phyloP scores from a whole-genome alignment of 108 stramenopile genomes.

The Fragilaria crotonensis region DNA sequence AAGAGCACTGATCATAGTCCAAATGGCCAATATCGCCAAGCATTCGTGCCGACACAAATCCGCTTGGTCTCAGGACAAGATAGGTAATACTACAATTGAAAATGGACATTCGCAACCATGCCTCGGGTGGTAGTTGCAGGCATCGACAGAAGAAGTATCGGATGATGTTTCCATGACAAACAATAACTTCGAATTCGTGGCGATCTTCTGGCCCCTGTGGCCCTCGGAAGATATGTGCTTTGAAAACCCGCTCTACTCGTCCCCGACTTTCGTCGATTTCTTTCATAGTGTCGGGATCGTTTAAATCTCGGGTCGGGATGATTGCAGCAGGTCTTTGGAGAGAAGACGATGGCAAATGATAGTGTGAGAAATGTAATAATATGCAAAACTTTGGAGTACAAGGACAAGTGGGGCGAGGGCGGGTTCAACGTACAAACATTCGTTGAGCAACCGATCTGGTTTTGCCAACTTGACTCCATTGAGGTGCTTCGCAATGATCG shows the following conservation, averaged over 20 bases:
- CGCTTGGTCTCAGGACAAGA: slow-evolving; percentile 18
- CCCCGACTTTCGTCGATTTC: too few species aligned
- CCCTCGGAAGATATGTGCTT: too few species aligned
- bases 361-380: too few species aligned
- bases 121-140: slow-evolving; percentile 42
- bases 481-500: slow-evolving; percentile 64
- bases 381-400: too few species aligned
- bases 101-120: slow-evolving; percentile 37
- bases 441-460: slow-evolving; percentile 79
- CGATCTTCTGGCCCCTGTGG: too few species aligned
- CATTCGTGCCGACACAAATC: slow-evolving; percentile 21
- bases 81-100: slow-evolving; percentile 36
- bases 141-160: slow-evolving; percentile 37
- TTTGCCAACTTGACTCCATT: slow-evolving; percentile 38
- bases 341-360: too few species aligned
- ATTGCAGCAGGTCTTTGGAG: too few species aligned
- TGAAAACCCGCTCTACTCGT: too few species aligned
- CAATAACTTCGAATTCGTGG: slow-evolving; percentile 34
- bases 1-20: slow-evolving; percentile 3
- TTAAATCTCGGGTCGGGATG: too few species aligned
- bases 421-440: too few species aligned
- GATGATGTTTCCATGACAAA: slow-evolving; percentile 48
- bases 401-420: too few species aligned
- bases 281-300: too few species aligned
- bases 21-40: slow-evolving; percentile 35